Evolutionary conservation across 306 rosid genomes (phyloP), one percentile per base, ranked within the genome.

Genomic region (Astragalus glycyphyllos): DNA sequence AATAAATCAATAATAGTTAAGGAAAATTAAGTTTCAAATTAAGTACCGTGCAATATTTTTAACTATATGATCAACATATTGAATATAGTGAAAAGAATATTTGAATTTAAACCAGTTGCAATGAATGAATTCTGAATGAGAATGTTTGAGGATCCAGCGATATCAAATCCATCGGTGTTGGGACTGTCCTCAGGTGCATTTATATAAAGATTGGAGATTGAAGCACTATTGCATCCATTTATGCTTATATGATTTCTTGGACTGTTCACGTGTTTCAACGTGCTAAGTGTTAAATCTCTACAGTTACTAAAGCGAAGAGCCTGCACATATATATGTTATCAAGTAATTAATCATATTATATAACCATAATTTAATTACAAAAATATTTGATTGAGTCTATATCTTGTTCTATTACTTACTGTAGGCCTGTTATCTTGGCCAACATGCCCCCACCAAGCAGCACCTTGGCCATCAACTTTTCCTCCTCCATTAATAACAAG

Each of bases 81-180:
- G 31, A 23, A 23, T 26, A 26, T 26, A 26, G 4, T 26, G 31
- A 26, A 1, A 26, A 26, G 3, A 1, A 0, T 26, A 1, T 26
- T 26, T 26, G 3, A 5, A 37, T 37, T 60, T 7, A 13, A 54
- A 86, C 88, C 86, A 0, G 86, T 80, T 72, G 13, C 53, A 1
- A 86, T 82, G 0, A 0, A 20, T 1, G 82, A 84, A 13, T 75
- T 0, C 1, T 2, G 6, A 7, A 87, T 14, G 11, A 6, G 0
- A 7, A 87, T 23, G 16, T 82, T 60, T 61, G 71, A 40, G 4
- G 83, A 73, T 2, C 0, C 0, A 0, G 91, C 17, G 10, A 87
- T 61, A 37, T 81, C 86, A 14, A 84, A 73, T 0, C 92, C 89
- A 61, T 87, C 89, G 0, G 92, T 87, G 76, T 87, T 87, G 41